These are phyloP conservation scores for Hortiboletus flavorubellus DNA, from an alignment of 768 basidiomycete genomes.

Conservation along the genomic window DNA sequence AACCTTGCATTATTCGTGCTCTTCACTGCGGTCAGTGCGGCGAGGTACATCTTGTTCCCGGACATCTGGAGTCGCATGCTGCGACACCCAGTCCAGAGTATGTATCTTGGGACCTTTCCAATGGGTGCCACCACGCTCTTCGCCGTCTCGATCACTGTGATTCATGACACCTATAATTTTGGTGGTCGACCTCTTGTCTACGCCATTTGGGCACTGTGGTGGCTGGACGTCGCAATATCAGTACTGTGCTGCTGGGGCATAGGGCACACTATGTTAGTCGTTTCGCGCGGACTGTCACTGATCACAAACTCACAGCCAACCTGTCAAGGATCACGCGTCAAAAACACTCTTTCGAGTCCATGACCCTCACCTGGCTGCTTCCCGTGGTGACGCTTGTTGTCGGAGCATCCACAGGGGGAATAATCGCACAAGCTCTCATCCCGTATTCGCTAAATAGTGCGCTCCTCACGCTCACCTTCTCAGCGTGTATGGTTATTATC, in stretches of 20 bases:
- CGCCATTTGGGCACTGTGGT: slow-evolving; percentile 64
- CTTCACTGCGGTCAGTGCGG: slow-evolving; percentile 42
- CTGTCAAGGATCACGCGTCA: slow-evolving; percentile 53
- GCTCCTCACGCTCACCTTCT: slow-evolving; percentile 50
- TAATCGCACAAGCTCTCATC: slow-evolving; percentile 50
- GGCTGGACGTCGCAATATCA: slow-evolving; percentile 58
- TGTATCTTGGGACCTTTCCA: slow-evolving; percentile 48
- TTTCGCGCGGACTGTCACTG: slow-evolving; percentile 11
- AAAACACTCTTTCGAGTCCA: slow-evolving; percentile 48
- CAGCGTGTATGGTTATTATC: slow-evolving; percentile 53
- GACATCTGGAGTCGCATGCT: slow-evolving; percentile 48
- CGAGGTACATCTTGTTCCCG: slow-evolving; percentile 54
- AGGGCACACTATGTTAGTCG: slow-evolving; percentile 62
- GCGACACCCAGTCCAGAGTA: slow-evolving; percentile 46
- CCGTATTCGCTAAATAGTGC: slow-evolving; percentile 45
- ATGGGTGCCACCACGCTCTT: slow-evolving; percentile 64
- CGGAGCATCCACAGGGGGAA: slow-evolving; percentile 61
- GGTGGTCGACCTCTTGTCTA: slow-evolving; percentile 54
- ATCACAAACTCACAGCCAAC: slow-evolving; percentile 4
- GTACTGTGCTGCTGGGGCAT: slow-evolving; percentile 57
- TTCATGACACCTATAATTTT: slow-evolving; percentile 43
- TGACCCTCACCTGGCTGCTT: slow-evolving; percentile 70
- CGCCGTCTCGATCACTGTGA: slow-evolving; percentile 43
- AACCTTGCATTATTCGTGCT: slow-evolving; percentile 53
- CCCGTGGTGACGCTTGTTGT: slow-evolving; percentile 75